Percentiles rank a stretch among this genome's conserved stretches.
Evolutionary conservation across 164 flowering plant genomes (phyloP).

Genomic region (Santalum album): DNA sequence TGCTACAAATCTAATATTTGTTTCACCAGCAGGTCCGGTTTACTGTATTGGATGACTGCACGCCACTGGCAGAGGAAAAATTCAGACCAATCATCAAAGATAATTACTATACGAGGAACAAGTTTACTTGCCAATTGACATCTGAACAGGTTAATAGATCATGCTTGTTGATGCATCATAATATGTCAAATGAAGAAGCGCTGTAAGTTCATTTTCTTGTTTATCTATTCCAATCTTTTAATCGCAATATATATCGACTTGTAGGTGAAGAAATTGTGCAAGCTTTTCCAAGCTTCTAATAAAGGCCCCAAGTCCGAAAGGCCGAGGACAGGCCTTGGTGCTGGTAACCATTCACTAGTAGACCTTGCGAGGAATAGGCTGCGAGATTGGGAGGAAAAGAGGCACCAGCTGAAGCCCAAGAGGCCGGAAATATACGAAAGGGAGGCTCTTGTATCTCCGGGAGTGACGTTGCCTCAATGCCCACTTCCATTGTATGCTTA

Average conservation of each 20-base stretch:
- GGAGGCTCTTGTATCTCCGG: constrained; percentile 7
- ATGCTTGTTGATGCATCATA: background rate
- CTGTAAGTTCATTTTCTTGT: background rate
- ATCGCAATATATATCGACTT: constrained; percentile 4
- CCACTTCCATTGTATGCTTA: constrained; percentile 16
- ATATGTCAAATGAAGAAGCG: too few species aligned
- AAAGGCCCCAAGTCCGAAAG: constrained; percentile 11
- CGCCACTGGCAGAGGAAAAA: constrained; percentile 46
- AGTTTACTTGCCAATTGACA: constrained; percentile 36
- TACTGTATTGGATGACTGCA: constrained; percentile 34
- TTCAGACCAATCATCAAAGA: constrained; percentile 41
- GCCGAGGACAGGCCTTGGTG: constrained; percentile 1
- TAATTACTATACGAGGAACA: constrained; percentile 35
- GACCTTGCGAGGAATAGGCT: constrained; percentile 8
- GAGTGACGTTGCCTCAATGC: constrained; percentile 6
- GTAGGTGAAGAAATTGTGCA: constrained; percentile 49
- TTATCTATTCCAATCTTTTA: background rate
- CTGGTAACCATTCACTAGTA: constrained; percentile 5
- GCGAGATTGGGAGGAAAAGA: constrained; percentile 9
- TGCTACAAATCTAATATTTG: too few species aligned
- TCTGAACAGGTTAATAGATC: constrained; percentile 37
- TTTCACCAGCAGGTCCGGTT: constrained; percentile 39
- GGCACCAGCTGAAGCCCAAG: constrained; percentile 6
- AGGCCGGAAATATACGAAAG: constrained; percentile 15
- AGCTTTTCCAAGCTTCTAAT: constrained; percentile 26